phyloP scores from a whole-genome alignment of 208 protist species.

The Wallacemonas sp. region DNA sequence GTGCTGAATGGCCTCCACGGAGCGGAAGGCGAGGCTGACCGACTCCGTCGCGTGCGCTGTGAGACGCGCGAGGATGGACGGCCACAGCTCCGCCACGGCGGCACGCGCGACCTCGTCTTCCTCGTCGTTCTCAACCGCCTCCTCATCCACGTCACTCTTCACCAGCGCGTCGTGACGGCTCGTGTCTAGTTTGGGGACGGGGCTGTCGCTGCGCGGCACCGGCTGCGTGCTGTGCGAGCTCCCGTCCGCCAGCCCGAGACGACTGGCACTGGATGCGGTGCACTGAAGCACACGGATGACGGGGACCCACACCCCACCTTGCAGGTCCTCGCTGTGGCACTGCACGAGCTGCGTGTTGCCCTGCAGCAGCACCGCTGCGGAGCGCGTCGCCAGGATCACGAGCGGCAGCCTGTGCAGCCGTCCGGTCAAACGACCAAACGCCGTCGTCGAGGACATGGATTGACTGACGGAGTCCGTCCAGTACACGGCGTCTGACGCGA shows the following conservation, averaged over 20 bases:
- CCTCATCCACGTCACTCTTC: not conserved
- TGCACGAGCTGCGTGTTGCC: slow-evolving; percentile 61
- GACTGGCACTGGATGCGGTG: slow-evolving; percentile 23
- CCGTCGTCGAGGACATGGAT: not conserved
- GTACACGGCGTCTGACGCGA: too few species aligned
- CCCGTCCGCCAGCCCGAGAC: not conserved
- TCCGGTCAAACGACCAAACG: not conserved
- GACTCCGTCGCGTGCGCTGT: slow-evolving; percentile 20
- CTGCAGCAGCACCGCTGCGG: slow-evolving; percentile 21
- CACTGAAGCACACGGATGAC: slow-evolving; percentile 49
- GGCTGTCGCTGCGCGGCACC: not conserved
- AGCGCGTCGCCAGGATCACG: slow-evolving; percentile 8
- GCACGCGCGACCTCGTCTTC: not conserved
- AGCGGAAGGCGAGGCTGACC: slow-evolving; percentile 59
- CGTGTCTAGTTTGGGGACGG: too few species aligned
- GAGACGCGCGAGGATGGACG: not conserved
- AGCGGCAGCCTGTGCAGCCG: not conserved
- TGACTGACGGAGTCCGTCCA: not conserved
- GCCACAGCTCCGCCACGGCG: slow-evolving; percentile 11
- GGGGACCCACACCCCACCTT: slow-evolving; percentile 45
- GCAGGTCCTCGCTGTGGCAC: slow-evolving; percentile 55
- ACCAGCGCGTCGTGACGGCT: not conserved
- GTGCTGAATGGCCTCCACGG: slow-evolving; percentile 75
- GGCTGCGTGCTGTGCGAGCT: not conserved
- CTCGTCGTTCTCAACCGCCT: not conserved